Evolutionary conservation across 2,329 filamentous ascomycete species (phyloP), one percentile per base, ranked within the genome.

Genomic region (Pseudogymnoascus sp.): DNA sequence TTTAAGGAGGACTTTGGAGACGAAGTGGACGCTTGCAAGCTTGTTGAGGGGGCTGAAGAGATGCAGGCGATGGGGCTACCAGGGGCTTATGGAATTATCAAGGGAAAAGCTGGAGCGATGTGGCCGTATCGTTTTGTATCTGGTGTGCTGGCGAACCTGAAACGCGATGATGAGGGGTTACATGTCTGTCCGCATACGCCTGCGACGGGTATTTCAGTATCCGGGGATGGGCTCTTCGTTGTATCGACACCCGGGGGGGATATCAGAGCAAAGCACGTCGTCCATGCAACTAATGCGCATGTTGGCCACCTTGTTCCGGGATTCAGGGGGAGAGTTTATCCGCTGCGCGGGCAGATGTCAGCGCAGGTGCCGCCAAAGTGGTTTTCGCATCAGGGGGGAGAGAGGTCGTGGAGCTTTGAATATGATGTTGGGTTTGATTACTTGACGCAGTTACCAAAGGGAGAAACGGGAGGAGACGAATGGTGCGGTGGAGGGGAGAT

Each of bases 401-500:
- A 70, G 16, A 75, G 75, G 4, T 83, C 82, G 0, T 86, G 83
- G 82, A 77, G 78, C 28, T 84, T 88, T 66, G 81, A 86, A 28
- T 84, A 84, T 68, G 76, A 78, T 2, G 73, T 75, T n/a, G 84
- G 85, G 0, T 88, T 85, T 69, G 87, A 89, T 65, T 89, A 89
- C 72, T 83, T 89, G 77, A 82, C 89, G 2, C 79, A 82, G 2
- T 72, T 77, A 60, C 74, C 80, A 0, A 70, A 70, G 28, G 28
- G 64, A 35, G 19, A 60, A 40, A 4, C 6, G 37, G 26, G 6
- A 56, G 35, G 35, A 38, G 14, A 60, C 4, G 38, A 64, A 1
- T 4, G 19, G 8, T 68, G 73, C n/a, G 43, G 66, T 2, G 68
- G 72, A 0, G 75, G 79, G 1, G 79, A 83, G 63, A 71, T 86